Evolutionary conservation across 768 basidiomycete genomes (phyloP).

Genomic region (Podaxis rugospora): DNA sequence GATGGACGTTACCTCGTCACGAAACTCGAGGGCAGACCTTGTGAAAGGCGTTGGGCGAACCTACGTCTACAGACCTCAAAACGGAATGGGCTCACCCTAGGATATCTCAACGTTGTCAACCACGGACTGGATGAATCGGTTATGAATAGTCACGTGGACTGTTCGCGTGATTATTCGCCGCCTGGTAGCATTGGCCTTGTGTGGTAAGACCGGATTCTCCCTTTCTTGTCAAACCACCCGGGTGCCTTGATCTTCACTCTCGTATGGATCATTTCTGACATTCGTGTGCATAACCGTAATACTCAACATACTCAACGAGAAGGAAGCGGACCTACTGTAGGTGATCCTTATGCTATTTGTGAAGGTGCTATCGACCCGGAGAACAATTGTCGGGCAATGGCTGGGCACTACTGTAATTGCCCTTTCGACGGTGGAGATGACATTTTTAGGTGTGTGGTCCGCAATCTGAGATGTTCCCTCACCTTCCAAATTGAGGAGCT

Average conservation of each 20-base stretch:
- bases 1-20: too few relatives aligned
- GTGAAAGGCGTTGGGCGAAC: constrained; percentile 42
- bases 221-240: constrained; percentile 33
- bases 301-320: constrained; percentile 32
- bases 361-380: constrained; percentile 85
- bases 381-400: constrained; percentile 42
- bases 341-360: constrained; percentile 49
- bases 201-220: constrained; percentile 23
- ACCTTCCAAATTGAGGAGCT: not conserved
- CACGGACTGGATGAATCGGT: not conserved
- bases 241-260: constrained; percentile 49
- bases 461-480: not conserved
- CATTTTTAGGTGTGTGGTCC: constrained; percentile 55
- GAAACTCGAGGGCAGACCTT: constrained; percentile 50
- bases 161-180: not conserved
- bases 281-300: constrained; percentile 55
- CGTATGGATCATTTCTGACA: constrained; percentile 65
- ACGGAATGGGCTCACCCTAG: constrained; percentile 31
- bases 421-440: constrained; percentile 66
- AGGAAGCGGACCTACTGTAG: constrained; percentile 13
- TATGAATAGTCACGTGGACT: constrained; percentile 5
- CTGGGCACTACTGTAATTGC: constrained; percentile 34
- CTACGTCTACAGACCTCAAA: constrained; percentile 45
- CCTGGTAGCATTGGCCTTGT: not conserved
- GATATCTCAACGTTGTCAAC: not conserved